Conservation (phyloP, 75 land plant species). For the Adiantum capillusveneris region DNA sequence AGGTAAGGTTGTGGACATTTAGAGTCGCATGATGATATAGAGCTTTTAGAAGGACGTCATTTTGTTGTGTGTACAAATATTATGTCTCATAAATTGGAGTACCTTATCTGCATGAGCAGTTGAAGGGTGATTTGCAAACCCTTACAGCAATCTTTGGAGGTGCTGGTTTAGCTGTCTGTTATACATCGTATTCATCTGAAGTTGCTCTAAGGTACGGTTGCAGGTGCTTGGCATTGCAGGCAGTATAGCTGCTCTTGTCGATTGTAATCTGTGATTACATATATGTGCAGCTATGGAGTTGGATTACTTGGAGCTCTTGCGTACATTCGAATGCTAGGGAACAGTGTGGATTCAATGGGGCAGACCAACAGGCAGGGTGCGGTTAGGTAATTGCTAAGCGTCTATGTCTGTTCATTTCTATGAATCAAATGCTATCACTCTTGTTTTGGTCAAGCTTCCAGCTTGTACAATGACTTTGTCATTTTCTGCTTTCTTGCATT, state of each 20-base stretch:
- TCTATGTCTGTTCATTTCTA: too few relatives aligned
- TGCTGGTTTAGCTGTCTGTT: conserved; percentile 61
- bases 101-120: conserved; percentile 43
- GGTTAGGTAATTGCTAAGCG: too few relatives aligned
- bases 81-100: too few relatives aligned
- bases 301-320: conserved; percentile 79
- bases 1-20: background rate
- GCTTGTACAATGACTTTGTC: too few relatives aligned
- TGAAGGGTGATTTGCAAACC: conserved; percentile 64
- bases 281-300: conserved; percentile 69
- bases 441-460: too few relatives aligned
- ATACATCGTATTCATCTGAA: conserved; percentile 71
- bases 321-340: conserved; percentile 90
- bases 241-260: too few relatives aligned
- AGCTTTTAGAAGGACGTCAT: too few relatives aligned
- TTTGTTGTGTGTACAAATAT: too few relatives aligned
- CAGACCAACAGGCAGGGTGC: conserved; percentile 50
- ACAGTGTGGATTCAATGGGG: conserved; percentile 68
- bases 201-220: conserved; percentile 62
- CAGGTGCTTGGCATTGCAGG: too few relatives aligned
- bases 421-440: too few relatives aligned
- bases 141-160: conserved; percentile 73
- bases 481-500: background rate
- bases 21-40: too few relatives aligned
- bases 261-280: too few relatives aligned